Evolutionary conservation across 306 rosid genomes (phyloP).

Genomic region (Psophocarpus tetragonolobus): DNA sequence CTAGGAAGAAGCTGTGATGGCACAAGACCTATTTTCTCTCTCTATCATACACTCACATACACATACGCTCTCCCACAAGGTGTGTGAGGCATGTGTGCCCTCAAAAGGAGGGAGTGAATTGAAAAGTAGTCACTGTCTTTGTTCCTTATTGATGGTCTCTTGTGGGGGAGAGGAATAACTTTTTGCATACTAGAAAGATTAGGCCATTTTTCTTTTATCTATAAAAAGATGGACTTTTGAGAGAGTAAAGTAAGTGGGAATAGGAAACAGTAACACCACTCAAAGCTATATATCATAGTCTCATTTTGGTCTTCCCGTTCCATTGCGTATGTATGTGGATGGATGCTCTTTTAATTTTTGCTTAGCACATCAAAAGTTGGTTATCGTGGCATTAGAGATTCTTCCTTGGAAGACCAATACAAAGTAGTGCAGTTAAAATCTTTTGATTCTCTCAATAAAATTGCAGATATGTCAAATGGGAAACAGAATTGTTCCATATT

Average conservation of each 20-base stretch:
- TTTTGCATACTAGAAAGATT: constrained; percentile 70
- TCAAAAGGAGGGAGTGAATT: constrained; percentile 65
- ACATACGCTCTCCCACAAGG: constrained; percentile 33
- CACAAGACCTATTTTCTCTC: constrained; percentile 19
- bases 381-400: constrained; percentile 37
- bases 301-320: constrained; percentile 30
- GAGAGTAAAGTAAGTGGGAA: constrained; percentile 59
- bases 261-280: constrained; percentile 56
- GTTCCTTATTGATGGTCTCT: constrained; percentile 71
- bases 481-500: constrained; percentile 15
- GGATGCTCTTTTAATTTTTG: constrained; percentile 25
- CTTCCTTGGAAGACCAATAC: constrained; percentile 30
- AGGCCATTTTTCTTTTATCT: constrained; percentile 36
- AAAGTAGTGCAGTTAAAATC: background rate
- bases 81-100: constrained; percentile 64
- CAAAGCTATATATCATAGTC: constrained; percentile 17
- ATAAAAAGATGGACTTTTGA: constrained; percentile 61
- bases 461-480: constrained; percentile 37
- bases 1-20: constrained; percentile 42
- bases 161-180: constrained; percentile 94
- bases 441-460: constrained; percentile 41
- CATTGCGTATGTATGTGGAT: constrained; percentile 6
- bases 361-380: constrained; percentile 22
- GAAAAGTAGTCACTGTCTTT: constrained; percentile 66
- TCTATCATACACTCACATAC: constrained; percentile 14